Conservation (phyloP, 2,329 filamentous ascomycete genomes). For the Trichoderma koningiopsis region DNA sequence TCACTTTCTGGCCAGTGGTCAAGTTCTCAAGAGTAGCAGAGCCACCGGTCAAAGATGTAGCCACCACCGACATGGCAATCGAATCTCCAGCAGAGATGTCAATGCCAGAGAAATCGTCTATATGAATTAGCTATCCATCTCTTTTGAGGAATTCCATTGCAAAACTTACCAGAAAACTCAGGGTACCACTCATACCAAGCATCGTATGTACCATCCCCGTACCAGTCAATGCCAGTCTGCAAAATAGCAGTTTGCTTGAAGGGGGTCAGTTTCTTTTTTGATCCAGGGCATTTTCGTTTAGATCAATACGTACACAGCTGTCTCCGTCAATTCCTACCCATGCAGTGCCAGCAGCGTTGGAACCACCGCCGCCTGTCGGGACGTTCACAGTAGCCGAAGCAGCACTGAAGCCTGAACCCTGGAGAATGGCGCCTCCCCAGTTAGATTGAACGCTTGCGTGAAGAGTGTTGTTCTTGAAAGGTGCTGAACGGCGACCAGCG, state of each 20-base stretch:
- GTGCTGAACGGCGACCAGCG: conserved; percentile 13
- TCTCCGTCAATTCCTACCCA: conserved; percentile 19
- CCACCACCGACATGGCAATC: conserved; percentile 7
- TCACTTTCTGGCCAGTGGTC: conserved; percentile 6
- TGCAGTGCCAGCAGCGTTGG: conserved; percentile 15
- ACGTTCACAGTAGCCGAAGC: conserved; percentile 19
- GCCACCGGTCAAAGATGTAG: conserved; percentile 18
- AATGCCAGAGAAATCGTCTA: conserved; percentile 20
- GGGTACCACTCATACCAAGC: conserved; percentile 22
- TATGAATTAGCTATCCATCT: not conserved
- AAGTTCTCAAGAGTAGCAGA: conserved; percentile 17
- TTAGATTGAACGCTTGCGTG: conserved; percentile 18
- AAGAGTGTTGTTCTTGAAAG: not conserved
- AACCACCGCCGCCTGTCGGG: conserved; percentile 5
- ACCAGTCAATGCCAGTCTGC: conserved; percentile 17
- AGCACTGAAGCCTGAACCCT: not conserved
- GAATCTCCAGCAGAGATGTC: conserved; percentile 3
- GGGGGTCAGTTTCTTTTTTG: no score
- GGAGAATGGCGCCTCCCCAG: conserved; percentile 19
- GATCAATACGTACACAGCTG: not conserved
- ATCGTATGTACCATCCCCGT: conserved; percentile 21
- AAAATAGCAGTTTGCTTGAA: not conserved
- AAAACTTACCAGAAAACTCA: conserved; percentile 2
- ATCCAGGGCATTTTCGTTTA: no score
- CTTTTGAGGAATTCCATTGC: not conserved